Conservation (phyloP, 345 rosid genomes). For the Aegle marmelos region DNA sequence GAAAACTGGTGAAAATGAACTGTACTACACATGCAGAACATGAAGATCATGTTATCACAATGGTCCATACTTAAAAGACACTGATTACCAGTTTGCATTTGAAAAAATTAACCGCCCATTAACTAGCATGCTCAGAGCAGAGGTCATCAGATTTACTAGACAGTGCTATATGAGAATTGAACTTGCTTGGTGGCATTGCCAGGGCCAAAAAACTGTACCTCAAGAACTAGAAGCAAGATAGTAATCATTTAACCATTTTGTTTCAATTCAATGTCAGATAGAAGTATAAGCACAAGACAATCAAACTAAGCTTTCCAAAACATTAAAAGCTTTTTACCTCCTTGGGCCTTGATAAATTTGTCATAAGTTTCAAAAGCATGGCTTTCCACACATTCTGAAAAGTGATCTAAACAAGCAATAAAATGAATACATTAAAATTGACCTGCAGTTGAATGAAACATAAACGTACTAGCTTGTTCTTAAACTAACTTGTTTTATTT, state of each 20-base stretch:
- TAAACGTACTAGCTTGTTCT: background rate
- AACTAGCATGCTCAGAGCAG: background rate
- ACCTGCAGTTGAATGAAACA: background rate
- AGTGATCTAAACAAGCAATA: constrained; percentile 62
- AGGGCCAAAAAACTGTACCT: background rate
- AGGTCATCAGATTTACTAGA: background rate
- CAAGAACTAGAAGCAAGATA: background rate
- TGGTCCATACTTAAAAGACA: background rate
- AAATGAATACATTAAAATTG: constrained; percentile 11
- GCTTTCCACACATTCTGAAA: constrained; percentile 91
- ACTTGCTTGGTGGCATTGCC: background rate
- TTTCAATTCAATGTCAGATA: background rate
- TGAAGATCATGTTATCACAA: background rate
- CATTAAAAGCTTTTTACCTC: constrained; percentile 46
- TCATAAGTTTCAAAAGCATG: constrained; percentile 95
- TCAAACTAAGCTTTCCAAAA: constrained; percentile 6
- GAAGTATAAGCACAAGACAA: background rate
- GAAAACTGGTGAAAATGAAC: background rate
- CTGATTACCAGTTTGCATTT: background rate
- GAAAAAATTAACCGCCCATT: background rate
- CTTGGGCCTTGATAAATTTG: constrained; percentile 79
- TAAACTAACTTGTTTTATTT: background rate
- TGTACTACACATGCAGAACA: background rate
- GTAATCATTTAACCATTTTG: background rate
- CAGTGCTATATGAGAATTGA: background rate